A percentile compares a stretch with the other conserved stretches of the same genome.
Evolutionary conservation across 495 filamentous ascomycete species (phyloP).

Genomic region (Xylaria flabelliformis): DNA sequence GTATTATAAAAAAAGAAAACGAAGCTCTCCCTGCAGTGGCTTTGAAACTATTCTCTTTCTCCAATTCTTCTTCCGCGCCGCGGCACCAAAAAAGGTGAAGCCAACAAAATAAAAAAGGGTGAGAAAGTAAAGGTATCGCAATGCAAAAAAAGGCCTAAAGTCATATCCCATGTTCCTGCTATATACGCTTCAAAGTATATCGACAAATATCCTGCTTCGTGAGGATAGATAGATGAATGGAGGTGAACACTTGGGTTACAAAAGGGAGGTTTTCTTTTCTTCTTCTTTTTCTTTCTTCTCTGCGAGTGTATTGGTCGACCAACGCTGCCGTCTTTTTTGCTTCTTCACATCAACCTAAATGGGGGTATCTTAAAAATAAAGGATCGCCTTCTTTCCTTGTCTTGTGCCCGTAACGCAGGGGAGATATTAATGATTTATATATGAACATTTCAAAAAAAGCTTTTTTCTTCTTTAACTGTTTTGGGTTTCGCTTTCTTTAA

Average conservation of each 20-base stretch:
- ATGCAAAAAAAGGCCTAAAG: neutral
- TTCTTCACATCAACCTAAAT: constrained; percentile 2
- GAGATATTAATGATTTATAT: constrained; percentile 9
- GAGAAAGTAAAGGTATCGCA: neutral
- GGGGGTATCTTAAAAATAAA: constrained; percentile 25
- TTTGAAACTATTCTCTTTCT: neutral
- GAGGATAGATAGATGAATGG: neutral
- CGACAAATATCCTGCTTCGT: constrained; percentile 5
- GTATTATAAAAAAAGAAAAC: neutral
- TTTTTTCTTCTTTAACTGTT: neutral
- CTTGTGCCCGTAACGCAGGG: constrained; percentile 7
- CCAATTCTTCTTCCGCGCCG: constrained; percentile 15
- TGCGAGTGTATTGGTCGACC: neutral
- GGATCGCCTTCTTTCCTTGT: constrained; percentile 17
- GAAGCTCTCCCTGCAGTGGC: neutral
- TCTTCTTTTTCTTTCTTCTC: neutral
- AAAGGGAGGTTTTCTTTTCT: neutral
- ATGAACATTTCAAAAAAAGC: neutral
- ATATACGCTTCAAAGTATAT: neutral
- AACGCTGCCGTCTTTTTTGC: constrained; percentile 7
- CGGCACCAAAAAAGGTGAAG: neutral
- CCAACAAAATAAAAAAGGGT: neutral
- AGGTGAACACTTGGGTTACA: neutral
- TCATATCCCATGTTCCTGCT: neutral
- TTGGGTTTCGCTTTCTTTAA: constrained; percentile 17